phyloP scores from a whole-genome alignment of 495 filamentous ascomycete genomes.

The Hypoxylon trugodes region DNA sequence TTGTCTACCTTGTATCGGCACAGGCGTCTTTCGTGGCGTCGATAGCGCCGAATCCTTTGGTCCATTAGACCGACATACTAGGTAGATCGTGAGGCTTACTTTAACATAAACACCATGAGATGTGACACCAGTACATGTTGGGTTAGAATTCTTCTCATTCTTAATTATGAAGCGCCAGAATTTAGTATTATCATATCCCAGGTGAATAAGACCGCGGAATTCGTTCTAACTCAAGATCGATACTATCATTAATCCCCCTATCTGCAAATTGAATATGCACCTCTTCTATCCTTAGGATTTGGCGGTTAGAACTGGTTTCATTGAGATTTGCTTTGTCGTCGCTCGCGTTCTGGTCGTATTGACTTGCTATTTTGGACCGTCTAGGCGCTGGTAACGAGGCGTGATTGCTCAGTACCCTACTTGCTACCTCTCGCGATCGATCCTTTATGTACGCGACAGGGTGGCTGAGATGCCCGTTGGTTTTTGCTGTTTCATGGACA shows the following conservation, averaged over 20 bases:
- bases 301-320: not conserved
- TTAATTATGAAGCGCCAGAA: not conserved
- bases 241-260: not conserved
- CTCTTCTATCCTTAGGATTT: slow-evolving; percentile 19
- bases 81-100: no score
- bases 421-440: slow-evolving; percentile 4
- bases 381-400: not conserved
- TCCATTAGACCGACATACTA: no score
- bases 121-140: no score
- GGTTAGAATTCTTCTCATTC: not conserved
- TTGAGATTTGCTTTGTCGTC: slow-evolving; percentile 3
- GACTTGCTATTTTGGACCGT: not conserved
- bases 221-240: slow-evolving; percentile 9
- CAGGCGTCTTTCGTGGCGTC: no score
- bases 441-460: not conserved
- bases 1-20: no score
- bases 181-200: slow-evolving; percentile 3
- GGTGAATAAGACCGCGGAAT: slow-evolving; percentile 18
- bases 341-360: not conserved
- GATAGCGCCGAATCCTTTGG: no score
- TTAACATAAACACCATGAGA: no score
- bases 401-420: slow-evolving; percentile 7
- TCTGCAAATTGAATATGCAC: slow-evolving; percentile 9
- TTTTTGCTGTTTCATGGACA: slow-evolving; percentile 12
- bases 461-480: not conserved